phyloP scores from a whole-genome alignment of 345 rosid genomes.

The Noccaea caerulescens region DNA sequence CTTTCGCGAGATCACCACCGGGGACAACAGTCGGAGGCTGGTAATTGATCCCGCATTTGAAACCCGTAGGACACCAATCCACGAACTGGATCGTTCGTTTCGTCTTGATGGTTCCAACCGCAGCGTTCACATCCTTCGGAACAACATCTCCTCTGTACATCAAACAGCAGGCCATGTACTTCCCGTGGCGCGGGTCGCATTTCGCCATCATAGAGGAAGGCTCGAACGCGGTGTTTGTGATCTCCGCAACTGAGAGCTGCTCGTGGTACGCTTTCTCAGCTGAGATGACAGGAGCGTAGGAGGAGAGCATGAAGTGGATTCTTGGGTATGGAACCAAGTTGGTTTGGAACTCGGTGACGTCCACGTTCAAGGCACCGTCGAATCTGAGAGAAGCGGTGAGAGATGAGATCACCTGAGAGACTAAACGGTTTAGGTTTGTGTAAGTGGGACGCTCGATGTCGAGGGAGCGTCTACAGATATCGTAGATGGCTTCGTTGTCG shows the following conservation, averaged over 20 bases:
- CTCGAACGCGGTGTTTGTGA: slow-evolving; percentile 52
- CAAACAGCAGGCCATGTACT: slow-evolving; percentile 53
- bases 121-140: slow-evolving; percentile 39
- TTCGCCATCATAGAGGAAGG: slow-evolving; percentile 54
- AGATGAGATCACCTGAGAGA: slow-evolving; percentile 22
- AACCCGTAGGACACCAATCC: slow-evolving; percentile 42
- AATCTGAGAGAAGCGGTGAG: not conserved
- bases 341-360: slow-evolving; percentile 45
- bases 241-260: slow-evolving; percentile 54
- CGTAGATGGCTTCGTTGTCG: not conserved
- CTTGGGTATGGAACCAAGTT: slow-evolving; percentile 50
- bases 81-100: slow-evolving; percentile 38
- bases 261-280: slow-evolving; percentile 52
- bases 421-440: slow-evolving; percentile 16
- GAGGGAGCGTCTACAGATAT: not conserved
- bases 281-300: slow-evolving; percentile 54
- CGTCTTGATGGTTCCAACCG: slow-evolving; percentile 42
- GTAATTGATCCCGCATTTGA: slow-evolving; percentile 42
- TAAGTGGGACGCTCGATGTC: slow-evolving; percentile 4
- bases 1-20: slow-evolving; percentile 45
- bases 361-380: slow-evolving; percentile 36
- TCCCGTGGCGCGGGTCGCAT: slow-evolving; percentile 55
- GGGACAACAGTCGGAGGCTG: slow-evolving; percentile 46
- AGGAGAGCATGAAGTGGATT: slow-evolving; percentile 58
- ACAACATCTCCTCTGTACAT: slow-evolving; percentile 46